Evolutionary conservation across 148 eudicot genomes (phyloP).

Genomic region (Polygonum aviculare): DNA sequence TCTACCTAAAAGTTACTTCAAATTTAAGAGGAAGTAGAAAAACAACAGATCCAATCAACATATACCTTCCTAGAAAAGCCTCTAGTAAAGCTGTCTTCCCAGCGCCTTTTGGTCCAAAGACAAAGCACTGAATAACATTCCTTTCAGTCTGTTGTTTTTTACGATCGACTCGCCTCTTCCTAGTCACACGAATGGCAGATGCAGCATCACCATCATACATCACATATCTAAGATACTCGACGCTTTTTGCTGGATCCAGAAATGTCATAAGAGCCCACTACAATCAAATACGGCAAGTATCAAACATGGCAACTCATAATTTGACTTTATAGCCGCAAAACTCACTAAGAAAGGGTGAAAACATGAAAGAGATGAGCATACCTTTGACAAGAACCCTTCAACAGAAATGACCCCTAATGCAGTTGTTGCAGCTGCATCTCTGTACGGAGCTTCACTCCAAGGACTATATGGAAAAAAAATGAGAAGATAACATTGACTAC

Average conservation of each 20-base stretch:
- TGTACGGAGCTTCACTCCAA: slow-evolving; percentile 76
- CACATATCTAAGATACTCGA: slow-evolving; percentile 78
- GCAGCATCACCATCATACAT: slow-evolving; percentile 82
- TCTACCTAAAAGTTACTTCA: neutral
- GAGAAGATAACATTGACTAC: neutral
- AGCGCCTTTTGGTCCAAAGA: slow-evolving; percentile 83
- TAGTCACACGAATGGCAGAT: slow-evolving; percentile 71
- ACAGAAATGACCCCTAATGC: slow-evolving; percentile 68
- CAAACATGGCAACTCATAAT: neutral
- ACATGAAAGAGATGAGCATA: slow-evolving; percentile 12
- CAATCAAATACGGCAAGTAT: slow-evolving; percentile 2
- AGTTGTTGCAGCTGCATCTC: slow-evolving; percentile 63
- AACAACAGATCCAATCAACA: neutral
- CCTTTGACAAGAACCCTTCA: slow-evolving; percentile 84
- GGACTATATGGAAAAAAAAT: slow-evolving; percentile 38
- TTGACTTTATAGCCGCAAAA: neutral
- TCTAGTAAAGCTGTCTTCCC: slow-evolving; percentile 76
- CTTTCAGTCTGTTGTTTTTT: slow-evolving; percentile 79
- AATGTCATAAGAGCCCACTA: slow-evolving; percentile 97
- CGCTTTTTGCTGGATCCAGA: slow-evolving; percentile 74
- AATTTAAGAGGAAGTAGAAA: neutral
- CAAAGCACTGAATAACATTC: slow-evolving; percentile 84
- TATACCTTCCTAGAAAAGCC: slow-evolving; percentile 71
- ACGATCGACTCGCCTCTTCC: slow-evolving; percentile 75
- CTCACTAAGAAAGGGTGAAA: neutral